These are phyloP conservation scores for Blastobotrys malaysiensis DNA, from an alignment of 1,139 yeast species.

Conservation along the genomic window DNA sequence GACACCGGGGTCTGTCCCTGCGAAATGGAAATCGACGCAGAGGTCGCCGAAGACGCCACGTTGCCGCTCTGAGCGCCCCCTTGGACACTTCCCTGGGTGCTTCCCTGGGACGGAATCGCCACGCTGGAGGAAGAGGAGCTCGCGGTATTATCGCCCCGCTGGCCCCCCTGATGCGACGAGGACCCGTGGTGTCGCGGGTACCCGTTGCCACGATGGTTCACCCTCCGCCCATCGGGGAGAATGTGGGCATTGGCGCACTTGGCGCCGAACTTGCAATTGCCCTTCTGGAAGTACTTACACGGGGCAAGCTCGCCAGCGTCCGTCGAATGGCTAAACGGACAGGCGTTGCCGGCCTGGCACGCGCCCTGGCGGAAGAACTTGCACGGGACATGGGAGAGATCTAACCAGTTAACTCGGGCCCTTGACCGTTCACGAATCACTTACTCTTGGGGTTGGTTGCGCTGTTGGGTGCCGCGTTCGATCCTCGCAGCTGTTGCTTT, in stretches of 20 bases:
- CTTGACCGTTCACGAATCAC: no score
- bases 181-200: conserved; percentile 8
- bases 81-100: no score
- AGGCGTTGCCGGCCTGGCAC: conserved; percentile 88
- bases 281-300: conserved; percentile 90
- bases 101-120: no score
- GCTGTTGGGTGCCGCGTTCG: conserved; percentile 7
- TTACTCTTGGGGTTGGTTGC: conserved; percentile 9
- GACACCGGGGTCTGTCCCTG: not conserved
- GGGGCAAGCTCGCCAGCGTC: conserved; percentile 67
- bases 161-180: not conserved
- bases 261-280: conserved; percentile 88
- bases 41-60: not conserved
- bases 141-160: not conserved
- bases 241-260: conserved; percentile 93
- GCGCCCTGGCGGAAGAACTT: conserved; percentile 86
- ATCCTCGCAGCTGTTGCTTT: conserved; percentile 3
- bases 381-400: conserved; percentile 90
- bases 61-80: no score
- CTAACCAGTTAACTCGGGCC: conserved; percentile 25
- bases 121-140: not conserved
- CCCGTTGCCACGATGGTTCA: conserved; percentile 48
- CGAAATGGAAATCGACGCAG: conserved; percentile 1
- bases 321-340: conserved; percentile 84
- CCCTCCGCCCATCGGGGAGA: conserved; percentile 81